Base-by-base conservation (phyloP, 2,329 filamentous ascomycete genomes). In the Paracamarosporium sp. region DNA sequence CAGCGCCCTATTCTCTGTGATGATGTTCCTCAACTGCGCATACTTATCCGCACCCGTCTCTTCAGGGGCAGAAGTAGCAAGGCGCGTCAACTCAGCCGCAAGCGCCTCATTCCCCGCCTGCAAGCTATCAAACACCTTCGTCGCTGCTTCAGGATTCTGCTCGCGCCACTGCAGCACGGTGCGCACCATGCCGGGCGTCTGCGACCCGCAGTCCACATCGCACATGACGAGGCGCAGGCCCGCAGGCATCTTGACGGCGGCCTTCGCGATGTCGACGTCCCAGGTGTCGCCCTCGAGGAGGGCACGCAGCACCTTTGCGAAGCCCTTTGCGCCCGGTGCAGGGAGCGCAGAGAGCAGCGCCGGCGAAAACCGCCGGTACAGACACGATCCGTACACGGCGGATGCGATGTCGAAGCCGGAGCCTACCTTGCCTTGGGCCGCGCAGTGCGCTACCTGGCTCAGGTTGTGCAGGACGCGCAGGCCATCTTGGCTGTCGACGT, bases 141-240 rank as follows among this genome's bases (percentile, higher is more conserved):
- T 85, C 1, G 93, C 88, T n/a, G 83, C 85, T 2, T 83, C 82
- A 0, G 82, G 79, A 20, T 92, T 86, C 46, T 84, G 78, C 48
- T 86, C 85, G 50, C 90, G 83, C 95, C 95, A 99, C 30, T 85
- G 85, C 3, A 98, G 83, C 13, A 99, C 91, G 72, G 91, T 86
- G 80, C 94, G 96, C 35, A 97, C 95, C 95, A 99, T 98, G 13
- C 92, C 86, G 0, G 96, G 93, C 7, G 94, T 98, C 80, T 96
- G 87, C 47, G 90, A 94, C 30, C 95, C 95, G 72, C 93, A 97
- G 74, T 96, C 92, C 6, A 99, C 95, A 72, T 99, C 95, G 72
- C 93, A 97, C 89, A 99, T 95, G 59, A 96, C 86, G 64, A 98
- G 82, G 24, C 90, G 85, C 65, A 96, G 80, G 0, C 91, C 92